A percentile compares a stretch with the other conserved stretches of the same genome.
phyloP scores from a whole-genome alignment of 495 filamentous ascomycete species.

The Schizothecium vesticola region DNA sequence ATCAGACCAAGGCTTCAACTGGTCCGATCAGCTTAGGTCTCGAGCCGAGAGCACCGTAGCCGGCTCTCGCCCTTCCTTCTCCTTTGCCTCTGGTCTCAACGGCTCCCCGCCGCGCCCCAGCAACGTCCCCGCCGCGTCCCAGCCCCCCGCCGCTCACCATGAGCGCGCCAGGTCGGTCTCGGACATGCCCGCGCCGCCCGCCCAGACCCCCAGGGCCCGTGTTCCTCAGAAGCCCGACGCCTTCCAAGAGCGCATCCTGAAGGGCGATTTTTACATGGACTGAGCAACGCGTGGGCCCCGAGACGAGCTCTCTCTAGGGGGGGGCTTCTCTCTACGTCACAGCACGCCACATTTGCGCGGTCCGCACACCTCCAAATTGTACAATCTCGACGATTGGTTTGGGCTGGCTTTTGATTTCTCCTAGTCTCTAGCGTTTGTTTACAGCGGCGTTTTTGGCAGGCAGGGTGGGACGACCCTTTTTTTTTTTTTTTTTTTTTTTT shows the following conservation, averaged over 20 bases:
- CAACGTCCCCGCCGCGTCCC: constrained; percentile 37
- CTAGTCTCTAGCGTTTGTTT: neutral
- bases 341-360: constrained; percentile 2
- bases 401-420: neutral
- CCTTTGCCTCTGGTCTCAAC: constrained; percentile 30
- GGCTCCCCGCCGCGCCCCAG: constrained; percentile 28
- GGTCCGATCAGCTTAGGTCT: constrained; percentile 87
- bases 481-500: neutral
- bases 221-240: constrained; percentile 66
- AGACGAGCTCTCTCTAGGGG: neutral
- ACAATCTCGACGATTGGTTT: neutral
- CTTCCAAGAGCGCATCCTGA: constrained; percentile 93
- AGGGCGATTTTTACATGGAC: constrained; percentile 98
- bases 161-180: constrained; percentile 63
- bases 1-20: constrained; percentile 86
- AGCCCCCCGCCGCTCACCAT: constrained; percentile 44
- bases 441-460: neutral
- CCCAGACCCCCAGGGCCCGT: constrained; percentile 40
- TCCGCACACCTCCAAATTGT: neutral
- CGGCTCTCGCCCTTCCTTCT: constrained; percentile 43
- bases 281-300: constrained; percentile 36
- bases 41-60: constrained; percentile 78
- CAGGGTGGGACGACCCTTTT: neutral
- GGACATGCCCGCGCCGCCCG: constrained; percentile 61
- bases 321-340: neutral